Conservation (phyloP, 2,329 filamentous ascomycete species). For the Diaporthe sp. region DNA sequence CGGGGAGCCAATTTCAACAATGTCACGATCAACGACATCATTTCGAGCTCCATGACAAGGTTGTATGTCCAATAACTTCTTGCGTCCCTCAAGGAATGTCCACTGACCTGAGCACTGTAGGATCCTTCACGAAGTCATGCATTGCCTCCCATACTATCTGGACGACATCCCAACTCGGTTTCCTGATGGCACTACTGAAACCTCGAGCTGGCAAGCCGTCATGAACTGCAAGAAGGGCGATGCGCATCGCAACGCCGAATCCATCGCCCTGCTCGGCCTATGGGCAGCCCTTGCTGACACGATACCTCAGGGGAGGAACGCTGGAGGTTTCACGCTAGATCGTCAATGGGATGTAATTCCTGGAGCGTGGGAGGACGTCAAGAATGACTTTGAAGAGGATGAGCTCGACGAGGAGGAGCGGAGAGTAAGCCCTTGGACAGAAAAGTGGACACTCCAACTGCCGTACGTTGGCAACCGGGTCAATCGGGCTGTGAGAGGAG, state of each 20-base stretch:
- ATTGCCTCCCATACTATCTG: conserved; percentile 31
- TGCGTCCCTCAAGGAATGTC: neutral
- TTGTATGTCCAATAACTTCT: neutral
- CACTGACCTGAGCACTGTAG: neutral
- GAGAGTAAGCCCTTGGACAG: conserved; percentile 9
- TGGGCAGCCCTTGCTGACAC: conserved; percentile 34
- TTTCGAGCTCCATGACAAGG: conserved; percentile 27
- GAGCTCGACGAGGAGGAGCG: conserved; percentile 25
- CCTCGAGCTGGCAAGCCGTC: conserved; percentile 29
- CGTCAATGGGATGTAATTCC: conserved; percentile 26
- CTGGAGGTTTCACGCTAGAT: conserved; percentile 34
- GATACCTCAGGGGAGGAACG: neutral
- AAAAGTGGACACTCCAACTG: conserved; percentile 10
- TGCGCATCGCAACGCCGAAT: conserved; percentile 37
- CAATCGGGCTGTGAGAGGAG: conserved; percentile 13
- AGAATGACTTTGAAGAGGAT: conserved; percentile 23
- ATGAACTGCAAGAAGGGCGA: conserved; percentile 35
- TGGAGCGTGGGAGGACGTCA: conserved; percentile 26
- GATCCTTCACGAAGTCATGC: conserved; percentile 34
- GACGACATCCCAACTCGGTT: neutral
- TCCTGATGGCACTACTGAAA: neutral
- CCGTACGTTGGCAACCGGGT: neutral
- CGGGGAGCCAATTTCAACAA: neutral
- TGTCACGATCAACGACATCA: conserved; percentile 25
- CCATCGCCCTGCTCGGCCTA: conserved; percentile 25